Evolutionary conservation across 2,329 filamentous ascomycete genomes (phyloP), one percentile per base, ranked within the genome.

Genomic region (Coniochaeta sp.): DNA sequence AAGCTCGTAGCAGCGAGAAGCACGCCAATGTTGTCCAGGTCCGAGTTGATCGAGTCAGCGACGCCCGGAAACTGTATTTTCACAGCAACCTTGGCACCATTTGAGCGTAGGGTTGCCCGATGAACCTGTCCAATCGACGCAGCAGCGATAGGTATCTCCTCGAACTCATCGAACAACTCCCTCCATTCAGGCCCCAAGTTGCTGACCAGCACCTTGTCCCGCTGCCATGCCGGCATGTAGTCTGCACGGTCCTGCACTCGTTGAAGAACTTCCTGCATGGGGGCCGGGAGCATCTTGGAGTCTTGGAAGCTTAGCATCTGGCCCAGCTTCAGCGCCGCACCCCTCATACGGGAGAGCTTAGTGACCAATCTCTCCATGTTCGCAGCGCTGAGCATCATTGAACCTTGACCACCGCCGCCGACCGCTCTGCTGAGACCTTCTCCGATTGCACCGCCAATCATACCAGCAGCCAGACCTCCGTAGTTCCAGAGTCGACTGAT

Each of bases 221-320:
- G 88, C 73, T 99, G 95, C 72, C 88, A 96, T 2, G 91, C 84
- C 0, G 95, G 95, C 95, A 99, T 99, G 73, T 98, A 99, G 73
- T 99, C 93, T 42, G 95, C 95, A 60, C 91, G 88, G 72, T 99
- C 95, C 72, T 99, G 95, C 0, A 99, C 95, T 6, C 96, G 87
- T 71, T 96, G 92, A 14, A 99, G 78, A 1, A 99, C 91, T 68
- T 93, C 85, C 65, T 96, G 91, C 57, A 99, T 92, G 1, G 90
- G 85, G 0, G 84, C 85, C 0, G 95, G 95, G 10, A 99, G 83
- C 86, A 97, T 92, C 74, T 96, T 98, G 40, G 91, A 87, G 75
- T 99, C 95, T 78, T 99, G 95, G 70, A 99, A 95, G 72, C 92
- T 97, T 81, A 99, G 89, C 89, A 98, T 95, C 77, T 99, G 95